These are phyloP conservation scores for Aspergillus tamarii DNA, from an alignment of 2,329 filamentous ascomycete genomes.

Conservation along the genomic window DNA sequence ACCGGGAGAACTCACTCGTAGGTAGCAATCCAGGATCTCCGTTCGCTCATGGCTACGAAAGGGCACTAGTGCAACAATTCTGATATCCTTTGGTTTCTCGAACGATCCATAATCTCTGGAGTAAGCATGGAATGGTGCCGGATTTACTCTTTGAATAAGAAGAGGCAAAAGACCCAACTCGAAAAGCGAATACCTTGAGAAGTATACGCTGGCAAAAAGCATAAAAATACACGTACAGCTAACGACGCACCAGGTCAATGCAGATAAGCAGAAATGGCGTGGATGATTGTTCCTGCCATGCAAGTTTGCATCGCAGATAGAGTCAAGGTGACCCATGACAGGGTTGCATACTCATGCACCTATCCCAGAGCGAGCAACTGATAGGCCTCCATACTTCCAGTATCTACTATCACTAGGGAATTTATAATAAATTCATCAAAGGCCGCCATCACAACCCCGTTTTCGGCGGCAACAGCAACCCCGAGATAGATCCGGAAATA, in stretches of 20 bases:
- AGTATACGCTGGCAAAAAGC: constrained; percentile 24
- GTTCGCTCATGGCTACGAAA: constrained; percentile 39
- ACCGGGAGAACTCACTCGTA: constrained; percentile 32
- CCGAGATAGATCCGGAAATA: not conserved
- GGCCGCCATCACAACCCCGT: not conserved
- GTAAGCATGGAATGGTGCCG: constrained; percentile 35
- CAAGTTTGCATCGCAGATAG: constrained; percentile 27
- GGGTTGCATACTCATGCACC: constrained; percentile 8
- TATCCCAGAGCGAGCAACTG: not conserved
- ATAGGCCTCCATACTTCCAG: not conserved
- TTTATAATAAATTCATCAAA: not conserved
- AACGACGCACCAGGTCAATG: constrained; percentile 27
- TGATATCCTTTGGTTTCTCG: constrained; percentile 39
- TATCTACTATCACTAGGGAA: not conserved
- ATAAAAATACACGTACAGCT: constrained; percentile 27
- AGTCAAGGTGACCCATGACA: constrained; percentile 25
- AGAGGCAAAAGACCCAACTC: constrained; percentile 23
- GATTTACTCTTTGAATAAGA: constrained; percentile 23
- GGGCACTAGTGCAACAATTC: constrained; percentile 45
- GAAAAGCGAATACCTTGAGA: constrained; percentile 24
- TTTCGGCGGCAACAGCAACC: constrained; percentile 5
- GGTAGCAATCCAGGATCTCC: constrained; percentile 46
- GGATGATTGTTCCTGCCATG: constrained; percentile 11
- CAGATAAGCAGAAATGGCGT: constrained; percentile 25
- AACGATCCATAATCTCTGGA: constrained; percentile 30